Conservation (phyloP, 2,329 filamentous ascomycete genomes). For the Akanthomyces muscarius region DNA sequence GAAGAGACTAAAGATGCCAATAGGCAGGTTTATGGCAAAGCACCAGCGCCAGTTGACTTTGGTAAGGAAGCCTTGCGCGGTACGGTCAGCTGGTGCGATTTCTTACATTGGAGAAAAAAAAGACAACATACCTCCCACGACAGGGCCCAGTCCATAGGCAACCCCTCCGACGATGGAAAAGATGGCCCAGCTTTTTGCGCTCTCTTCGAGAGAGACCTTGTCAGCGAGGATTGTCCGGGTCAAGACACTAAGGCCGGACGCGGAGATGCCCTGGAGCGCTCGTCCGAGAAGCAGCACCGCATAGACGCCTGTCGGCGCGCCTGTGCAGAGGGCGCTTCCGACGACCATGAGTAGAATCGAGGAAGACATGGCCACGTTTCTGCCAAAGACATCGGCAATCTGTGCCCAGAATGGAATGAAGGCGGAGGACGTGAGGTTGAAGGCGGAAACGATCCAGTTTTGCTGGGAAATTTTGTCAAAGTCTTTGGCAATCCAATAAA, state of each 20-base stretch:
- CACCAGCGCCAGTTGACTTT: slow-evolving; percentile 60
- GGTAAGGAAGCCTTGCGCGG: slow-evolving; percentile 43
- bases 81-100: neutral
- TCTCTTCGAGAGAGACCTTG: slow-evolving; percentile 57
- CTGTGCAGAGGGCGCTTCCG: slow-evolving; percentile 59
- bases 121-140: slow-evolving; percentile 47
- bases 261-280: slow-evolving; percentile 58
- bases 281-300: slow-evolving; percentile 59
- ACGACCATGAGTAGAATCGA: slow-evolving; percentile 54
- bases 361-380: slow-evolving; percentile 54
- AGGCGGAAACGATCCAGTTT: slow-evolving; percentile 67
- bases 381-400: slow-evolving; percentile 61
- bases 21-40: slow-evolving; percentile 60
- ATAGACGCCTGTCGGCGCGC: slow-evolving; percentile 50
- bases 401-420: slow-evolving; percentile 66
- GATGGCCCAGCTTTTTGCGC: slow-evolving; percentile 57
- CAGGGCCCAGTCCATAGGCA: slow-evolving; percentile 57
- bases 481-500: slow-evolving; percentile 57
- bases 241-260: slow-evolving; percentile 57
- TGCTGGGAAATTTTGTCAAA: slow-evolving; percentile 57
- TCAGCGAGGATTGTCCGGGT: slow-evolving; percentile 62
- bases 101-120: neutral
- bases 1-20: slow-evolving; percentile 48
- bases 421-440: slow-evolving; percentile 62
- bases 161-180: slow-evolving; percentile 58